Percentiles rank a stretch among this genome's conserved stretches.
Conservation (phyloP, 345 rosid species). For the Populus tremula region DNA sequence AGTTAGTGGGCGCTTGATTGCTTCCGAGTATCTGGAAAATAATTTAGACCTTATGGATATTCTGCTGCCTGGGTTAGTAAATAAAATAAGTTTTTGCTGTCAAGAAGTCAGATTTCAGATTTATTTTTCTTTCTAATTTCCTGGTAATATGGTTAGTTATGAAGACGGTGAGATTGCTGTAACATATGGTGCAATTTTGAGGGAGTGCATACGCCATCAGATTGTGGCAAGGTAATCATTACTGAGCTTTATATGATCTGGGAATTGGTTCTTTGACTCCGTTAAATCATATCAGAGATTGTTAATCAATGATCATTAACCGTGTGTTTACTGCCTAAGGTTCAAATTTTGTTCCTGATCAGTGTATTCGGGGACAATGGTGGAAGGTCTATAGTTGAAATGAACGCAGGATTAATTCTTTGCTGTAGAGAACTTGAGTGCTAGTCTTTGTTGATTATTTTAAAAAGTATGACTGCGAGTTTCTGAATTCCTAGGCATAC, state of each 20-base stretch:
- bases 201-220: conserved; percentile 57
- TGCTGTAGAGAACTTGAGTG: neutral
- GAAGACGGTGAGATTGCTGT: conserved; percentile 39
- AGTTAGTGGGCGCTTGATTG: conserved; percentile 37
- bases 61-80: conserved; percentile 39
- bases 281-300: neutral
- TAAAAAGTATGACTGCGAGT: too few species aligned
- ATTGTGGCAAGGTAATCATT: conserved; percentile 36
- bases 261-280: neutral
- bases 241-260: neutral
- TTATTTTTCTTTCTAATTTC: neutral
- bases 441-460: neutral
- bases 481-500: neutral
- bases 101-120: neutral
- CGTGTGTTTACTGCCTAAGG: neutral
- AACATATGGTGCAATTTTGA: conserved; percentile 44
- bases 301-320: neutral
- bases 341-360: neutral
- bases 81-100: neutral
- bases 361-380: neutral
- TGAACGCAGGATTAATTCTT: neutral
- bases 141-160: conserved; percentile 29
- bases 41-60: conserved; percentile 43
- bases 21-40: conserved; percentile 38
- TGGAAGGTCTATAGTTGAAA: neutral